Evolutionary conservation across 148 eudicot species (phyloP).

Genomic region (Linanthus parryae): DNA sequence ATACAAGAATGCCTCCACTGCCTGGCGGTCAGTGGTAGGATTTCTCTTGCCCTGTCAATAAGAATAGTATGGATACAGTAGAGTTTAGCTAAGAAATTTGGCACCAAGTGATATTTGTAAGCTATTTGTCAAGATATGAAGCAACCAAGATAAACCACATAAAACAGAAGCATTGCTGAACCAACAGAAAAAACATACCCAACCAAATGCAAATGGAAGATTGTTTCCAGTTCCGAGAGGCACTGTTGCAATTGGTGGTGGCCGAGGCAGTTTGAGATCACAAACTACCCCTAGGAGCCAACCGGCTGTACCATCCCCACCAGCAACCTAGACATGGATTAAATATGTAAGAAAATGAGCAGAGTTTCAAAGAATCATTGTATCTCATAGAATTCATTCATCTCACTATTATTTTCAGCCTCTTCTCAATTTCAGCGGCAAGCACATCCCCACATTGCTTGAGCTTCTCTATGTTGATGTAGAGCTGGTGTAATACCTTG

Average conservation of each 20-base stretch:
- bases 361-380: background rate
- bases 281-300: constrained; percentile 34
- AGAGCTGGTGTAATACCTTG: constrained; percentile 19
- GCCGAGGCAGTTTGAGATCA: constrained; percentile 25
- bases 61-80: background rate
- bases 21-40: constrained; percentile 37
- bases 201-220: constrained; percentile 33
- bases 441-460: constrained; percentile 15
- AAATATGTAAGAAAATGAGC: background rate
- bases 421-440: constrained; percentile 20
- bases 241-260: constrained; percentile 33
- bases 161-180: background rate
- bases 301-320: constrained; percentile 35
- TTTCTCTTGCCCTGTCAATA: constrained; percentile 40
- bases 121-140: background rate
- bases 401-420: constrained; percentile 24
- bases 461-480: constrained; percentile 18
- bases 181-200: constrained; percentile 17
- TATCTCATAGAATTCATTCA: background rate
- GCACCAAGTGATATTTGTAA: no score
- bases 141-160: background rate
- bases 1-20: constrained; percentile 36
- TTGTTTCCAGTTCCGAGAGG: constrained; percentile 39
- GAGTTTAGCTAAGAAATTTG: background rate
- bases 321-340: constrained; percentile 23